phyloP scores from a whole-genome alignment of 176 grass and related monocot species.

The Carex littledalei region DNA sequence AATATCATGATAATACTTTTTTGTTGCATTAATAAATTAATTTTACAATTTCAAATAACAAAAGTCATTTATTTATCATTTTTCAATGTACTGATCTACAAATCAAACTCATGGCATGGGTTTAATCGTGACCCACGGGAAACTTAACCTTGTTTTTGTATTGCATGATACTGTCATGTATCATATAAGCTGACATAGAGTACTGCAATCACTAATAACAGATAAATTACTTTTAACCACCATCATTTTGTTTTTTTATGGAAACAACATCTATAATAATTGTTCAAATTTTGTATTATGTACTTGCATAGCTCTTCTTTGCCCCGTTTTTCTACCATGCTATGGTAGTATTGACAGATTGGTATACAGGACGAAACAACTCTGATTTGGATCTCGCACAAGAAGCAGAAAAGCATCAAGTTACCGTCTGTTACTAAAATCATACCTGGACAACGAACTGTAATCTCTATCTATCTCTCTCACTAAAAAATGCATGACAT shows the following conservation, averaged over 20 bases:
- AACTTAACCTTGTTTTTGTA: too few relatives aligned
- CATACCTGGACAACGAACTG: conserved; percentile 88
- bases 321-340: background rate
- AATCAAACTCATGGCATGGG: too few relatives aligned
- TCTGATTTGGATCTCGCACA: conserved; percentile 87
- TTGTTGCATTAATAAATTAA: background rate
- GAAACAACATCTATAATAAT: background rate
- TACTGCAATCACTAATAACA: background rate
- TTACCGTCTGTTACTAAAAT: conserved; percentile 68
- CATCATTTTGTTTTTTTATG: background rate
- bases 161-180: too few relatives aligned
- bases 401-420: conserved; percentile 65
- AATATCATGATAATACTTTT: background rate
- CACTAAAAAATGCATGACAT: background rate
- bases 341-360: conserved; percentile 17
- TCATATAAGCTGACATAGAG: background rate
- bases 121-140: too few relatives aligned
- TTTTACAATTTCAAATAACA: background rate
- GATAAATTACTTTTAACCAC: background rate
- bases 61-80: background rate
- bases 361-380: conserved; percentile 64
- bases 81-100: background rate
- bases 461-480: conserved; percentile 28
- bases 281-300: background rate
- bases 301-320: conserved; percentile 1